A percentile compares a stretch with the other conserved stretches of the same genome.
phyloP scores from a whole-genome alignment of 83 land plant genomes.

The Picea abies region DNA sequence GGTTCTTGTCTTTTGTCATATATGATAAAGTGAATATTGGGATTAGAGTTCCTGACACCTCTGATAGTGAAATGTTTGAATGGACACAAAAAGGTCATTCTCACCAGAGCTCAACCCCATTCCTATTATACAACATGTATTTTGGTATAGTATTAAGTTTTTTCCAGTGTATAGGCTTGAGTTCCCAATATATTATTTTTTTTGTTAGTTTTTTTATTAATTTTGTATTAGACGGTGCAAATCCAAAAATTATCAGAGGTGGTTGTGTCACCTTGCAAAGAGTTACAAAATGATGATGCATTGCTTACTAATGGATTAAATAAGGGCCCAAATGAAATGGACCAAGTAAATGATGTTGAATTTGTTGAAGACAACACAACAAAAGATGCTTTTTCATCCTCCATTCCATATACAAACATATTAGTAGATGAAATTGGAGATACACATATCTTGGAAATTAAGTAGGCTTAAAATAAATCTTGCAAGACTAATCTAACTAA shows the following conservation, averaged over 20 bases:
- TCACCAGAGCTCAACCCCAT: constrained; percentile 72
- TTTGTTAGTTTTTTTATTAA: neutral
- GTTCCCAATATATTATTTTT: neutral
- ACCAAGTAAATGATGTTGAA: neutral
- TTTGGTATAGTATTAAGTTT: neutral
- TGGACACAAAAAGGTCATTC: constrained; percentile 75
- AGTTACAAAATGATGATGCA: neutral
- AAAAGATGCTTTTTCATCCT: too few relatives aligned
- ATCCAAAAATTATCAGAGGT: neutral
- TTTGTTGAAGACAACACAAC: too few relatives aligned
- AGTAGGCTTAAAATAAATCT: neutral
- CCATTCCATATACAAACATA: too few relatives aligned
- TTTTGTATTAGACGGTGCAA: neutral
- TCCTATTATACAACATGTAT: constrained; percentile 48
- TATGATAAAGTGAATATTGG: constrained; percentile 19
- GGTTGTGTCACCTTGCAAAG: neutral
- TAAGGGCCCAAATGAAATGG: neutral
- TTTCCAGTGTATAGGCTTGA: neutral
- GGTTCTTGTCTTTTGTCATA: neutral
- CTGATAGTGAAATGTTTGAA: constrained; percentile 2
- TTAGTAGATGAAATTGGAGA: neutral
- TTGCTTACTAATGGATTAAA: neutral
- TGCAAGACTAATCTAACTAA: neutral
- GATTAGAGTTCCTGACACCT: constrained; percentile 14
- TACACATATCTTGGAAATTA: neutral